Conservation (phyloP, 1,284 basidiomycete species). For the Ustilago trichophora region DNA sequence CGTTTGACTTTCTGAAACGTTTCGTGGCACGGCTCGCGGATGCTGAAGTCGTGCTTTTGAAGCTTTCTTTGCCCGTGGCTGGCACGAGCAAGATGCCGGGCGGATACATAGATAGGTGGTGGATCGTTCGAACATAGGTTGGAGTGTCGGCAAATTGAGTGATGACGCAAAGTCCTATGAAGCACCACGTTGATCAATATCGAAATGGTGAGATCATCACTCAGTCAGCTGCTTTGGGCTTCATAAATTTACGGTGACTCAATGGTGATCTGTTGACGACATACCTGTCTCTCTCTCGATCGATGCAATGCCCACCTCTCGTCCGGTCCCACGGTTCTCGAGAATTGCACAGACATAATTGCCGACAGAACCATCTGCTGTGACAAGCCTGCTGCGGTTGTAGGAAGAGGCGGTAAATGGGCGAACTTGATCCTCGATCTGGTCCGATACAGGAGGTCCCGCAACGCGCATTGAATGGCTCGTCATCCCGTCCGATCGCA, state of each 20-base stretch:
- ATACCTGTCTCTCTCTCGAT: slow-evolving; percentile 80
- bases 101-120: slow-evolving; percentile 80
- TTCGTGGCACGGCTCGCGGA: slow-evolving; percentile 1
- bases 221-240: no score
- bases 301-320: slow-evolving; percentile 85
- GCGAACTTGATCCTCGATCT: no score
- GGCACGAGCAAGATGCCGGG: slow-evolving; percentile 74
- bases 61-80: neutral
- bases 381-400: slow-evolving; percentile 33
- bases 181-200: no score
- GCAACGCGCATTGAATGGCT: no score
- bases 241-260: no score
- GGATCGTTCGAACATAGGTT: slow-evolving; percentile 83
- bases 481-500: no score
- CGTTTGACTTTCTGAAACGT: neutral
- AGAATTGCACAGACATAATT: slow-evolving; percentile 45
- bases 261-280: no score
- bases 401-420: slow-evolving; percentile 44
- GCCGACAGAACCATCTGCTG: slow-evolving; percentile 30
- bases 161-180: slow-evolving; percentile 15
- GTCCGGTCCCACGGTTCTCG: slow-evolving; percentile 70
- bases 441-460: no score
- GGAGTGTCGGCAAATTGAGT: slow-evolving; percentile 69
- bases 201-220: no score
- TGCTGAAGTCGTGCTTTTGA: neutral